These are phyloP conservation scores for Brassica nigra DNA, from an alignment of 345 rosid species.

Conservation along the genomic window DNA sequence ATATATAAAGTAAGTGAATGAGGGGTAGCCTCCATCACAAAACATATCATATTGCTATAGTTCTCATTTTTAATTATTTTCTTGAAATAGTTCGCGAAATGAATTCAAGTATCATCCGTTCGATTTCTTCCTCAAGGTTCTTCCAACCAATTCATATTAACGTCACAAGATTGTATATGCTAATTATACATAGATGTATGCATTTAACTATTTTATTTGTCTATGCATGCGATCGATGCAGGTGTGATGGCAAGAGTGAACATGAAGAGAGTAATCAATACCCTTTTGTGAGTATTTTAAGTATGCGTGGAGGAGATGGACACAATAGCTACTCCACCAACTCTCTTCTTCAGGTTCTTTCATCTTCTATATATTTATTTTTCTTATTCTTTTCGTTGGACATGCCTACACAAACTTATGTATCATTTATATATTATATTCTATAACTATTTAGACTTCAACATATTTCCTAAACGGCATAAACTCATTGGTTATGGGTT, in stretches of 20 bases:
- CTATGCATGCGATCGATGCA: conserved; percentile 1
- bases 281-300: neutral
- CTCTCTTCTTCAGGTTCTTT: neutral
- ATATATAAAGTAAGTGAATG: neutral
- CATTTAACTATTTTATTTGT: neutral
- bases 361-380: neutral
- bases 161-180: neutral
- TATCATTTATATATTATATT: neutral
- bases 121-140: neutral
- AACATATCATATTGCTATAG: neutral
- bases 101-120: neutral
- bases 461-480: neutral
- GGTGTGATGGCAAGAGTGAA: neutral
- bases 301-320: neutral
- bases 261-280: neutral
- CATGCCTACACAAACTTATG: neutral
- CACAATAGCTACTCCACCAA: neutral
- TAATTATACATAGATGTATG: neutral
- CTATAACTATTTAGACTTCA: neutral
- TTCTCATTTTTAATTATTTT: neutral
- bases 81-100: neutral
- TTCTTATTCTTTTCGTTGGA: neutral
- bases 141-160: neutral
- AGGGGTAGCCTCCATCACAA: neutral
- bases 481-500: no score